Conservation (phyloP, 345 rosid genomes). For the Adansonia digitata region DNA sequence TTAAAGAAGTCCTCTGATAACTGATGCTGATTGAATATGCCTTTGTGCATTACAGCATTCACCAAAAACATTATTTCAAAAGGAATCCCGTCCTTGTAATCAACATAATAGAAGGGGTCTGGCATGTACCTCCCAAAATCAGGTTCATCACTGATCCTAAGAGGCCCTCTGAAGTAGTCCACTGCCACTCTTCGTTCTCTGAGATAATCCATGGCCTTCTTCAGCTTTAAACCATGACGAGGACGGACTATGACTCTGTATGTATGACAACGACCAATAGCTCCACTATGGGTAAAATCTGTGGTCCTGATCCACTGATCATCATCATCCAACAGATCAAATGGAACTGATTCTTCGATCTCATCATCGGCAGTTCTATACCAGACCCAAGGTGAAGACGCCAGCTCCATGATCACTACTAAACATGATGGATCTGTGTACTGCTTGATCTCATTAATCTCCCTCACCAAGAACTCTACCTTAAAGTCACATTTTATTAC, state of each 20-base stretch:
- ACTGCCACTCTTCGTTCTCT: constrained; percentile 47
- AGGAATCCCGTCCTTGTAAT: constrained; percentile 40
- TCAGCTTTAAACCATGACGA: constrained; percentile 54
- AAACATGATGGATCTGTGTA: constrained; percentile 28
- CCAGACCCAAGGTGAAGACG: constrained; percentile 66
- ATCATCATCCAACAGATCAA: constrained; percentile 81
- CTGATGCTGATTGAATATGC: constrained; percentile 64
- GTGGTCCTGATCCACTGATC: constrained; percentile 96
- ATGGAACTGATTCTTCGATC: constrained; percentile 42
- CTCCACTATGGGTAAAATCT: constrained; percentile 68
- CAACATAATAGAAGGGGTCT: constrained; percentile 58
- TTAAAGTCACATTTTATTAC: constrained; percentile 27
- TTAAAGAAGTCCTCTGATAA: constrained; percentile 54
- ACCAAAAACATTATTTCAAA: constrained; percentile 66
- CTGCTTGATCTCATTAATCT: constrained; percentile 48
- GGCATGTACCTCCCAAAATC: constrained; percentile 48
- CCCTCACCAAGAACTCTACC: constrained; percentile 73
- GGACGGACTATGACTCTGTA: constrained; percentile 55
- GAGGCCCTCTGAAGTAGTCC: constrained; percentile 31
- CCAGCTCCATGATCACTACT: constrained; percentile 59
- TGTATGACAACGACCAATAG: constrained; percentile 60
- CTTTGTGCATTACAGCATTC: constrained; percentile 64
- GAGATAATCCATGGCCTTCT: constrained; percentile 44
- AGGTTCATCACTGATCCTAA: constrained; percentile 48
- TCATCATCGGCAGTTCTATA: constrained; percentile 88